phyloP scores from a whole-genome alignment of 495 filamentous ascomycete genomes.

The Pyronema domesticum region DNA sequence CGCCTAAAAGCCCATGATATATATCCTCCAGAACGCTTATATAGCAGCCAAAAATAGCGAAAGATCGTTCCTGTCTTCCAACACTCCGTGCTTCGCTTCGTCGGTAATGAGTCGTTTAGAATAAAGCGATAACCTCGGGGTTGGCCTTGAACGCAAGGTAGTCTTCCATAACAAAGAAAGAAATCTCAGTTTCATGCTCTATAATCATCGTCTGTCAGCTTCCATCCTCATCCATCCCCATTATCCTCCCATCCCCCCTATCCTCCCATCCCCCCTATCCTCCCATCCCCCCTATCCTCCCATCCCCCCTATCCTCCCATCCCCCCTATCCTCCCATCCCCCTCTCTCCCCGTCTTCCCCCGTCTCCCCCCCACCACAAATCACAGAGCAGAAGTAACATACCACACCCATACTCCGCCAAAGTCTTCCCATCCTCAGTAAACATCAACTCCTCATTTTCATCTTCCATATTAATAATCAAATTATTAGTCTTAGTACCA shows the following conservation, averaged over 20 bases:
- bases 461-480: slow-evolving; percentile 26
- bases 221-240: background rate
- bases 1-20: too few species aligned
- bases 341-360: too few species aligned
- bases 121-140: slow-evolving; percentile 7
- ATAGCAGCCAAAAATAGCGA: too few species aligned
- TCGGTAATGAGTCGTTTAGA: background rate
- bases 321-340: background rate
- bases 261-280: too few species aligned
- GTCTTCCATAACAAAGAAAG: slow-evolving; percentile 22
- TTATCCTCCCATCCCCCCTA: background rate
- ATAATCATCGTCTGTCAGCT: background rate
- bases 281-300: background rate
- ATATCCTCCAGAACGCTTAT: too few species aligned
- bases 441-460: slow-evolving; percentile 18
- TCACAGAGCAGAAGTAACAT: background rate
- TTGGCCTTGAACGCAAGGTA: slow-evolving; percentile 23
- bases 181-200: slow-evolving; percentile 26
- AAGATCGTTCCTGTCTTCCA: too few species aligned
- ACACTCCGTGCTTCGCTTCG: too few species aligned
- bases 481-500: slow-evolving; percentile 24
- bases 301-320: background rate
- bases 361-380: background rate
- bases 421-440: slow-evolving; percentile 12
- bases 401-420: slow-evolving; percentile 23